Evolutionary conservation across 305 asterid species (phyloP).

Genomic region (Solanum aculeatissimum): DNA sequence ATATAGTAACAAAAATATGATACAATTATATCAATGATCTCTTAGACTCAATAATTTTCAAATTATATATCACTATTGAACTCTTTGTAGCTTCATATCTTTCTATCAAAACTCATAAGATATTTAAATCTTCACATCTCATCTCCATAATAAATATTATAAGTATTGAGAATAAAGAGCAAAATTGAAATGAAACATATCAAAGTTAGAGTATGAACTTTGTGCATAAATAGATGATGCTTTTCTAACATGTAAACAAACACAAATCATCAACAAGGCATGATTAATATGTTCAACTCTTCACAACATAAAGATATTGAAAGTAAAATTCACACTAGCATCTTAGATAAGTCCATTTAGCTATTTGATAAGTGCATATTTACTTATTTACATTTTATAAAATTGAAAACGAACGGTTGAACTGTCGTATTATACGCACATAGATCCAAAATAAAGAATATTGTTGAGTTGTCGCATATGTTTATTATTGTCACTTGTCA

Average conservation of each 20-base stretch:
- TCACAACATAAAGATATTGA: background rate
- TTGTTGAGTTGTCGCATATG: background rate
- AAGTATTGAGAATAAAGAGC: background rate
- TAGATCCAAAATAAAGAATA: background rate
- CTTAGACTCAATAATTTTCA: background rate
- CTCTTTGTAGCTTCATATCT: background rate
- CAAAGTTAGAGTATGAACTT: background rate
- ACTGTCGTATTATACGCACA: background rate
- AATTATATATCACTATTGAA: background rate
- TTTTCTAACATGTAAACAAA: background rate
- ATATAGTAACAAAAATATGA: background rate
- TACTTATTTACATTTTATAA: background rate
- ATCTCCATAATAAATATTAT: background rate
- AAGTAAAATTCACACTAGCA: background rate
- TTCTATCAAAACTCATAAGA: background rate
- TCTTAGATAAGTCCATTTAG: background rate
- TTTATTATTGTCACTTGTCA: background rate
- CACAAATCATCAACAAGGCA: background rate
- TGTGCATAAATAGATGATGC: background rate
- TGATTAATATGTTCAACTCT: background rate
- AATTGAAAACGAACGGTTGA: background rate
- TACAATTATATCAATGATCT: background rate
- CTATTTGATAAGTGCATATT: background rate
- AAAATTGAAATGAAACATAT: background rate
- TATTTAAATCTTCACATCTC: background rate